Conservation (phyloP, 345 rosid species). For the Bruguiera parviflora region DNA sequence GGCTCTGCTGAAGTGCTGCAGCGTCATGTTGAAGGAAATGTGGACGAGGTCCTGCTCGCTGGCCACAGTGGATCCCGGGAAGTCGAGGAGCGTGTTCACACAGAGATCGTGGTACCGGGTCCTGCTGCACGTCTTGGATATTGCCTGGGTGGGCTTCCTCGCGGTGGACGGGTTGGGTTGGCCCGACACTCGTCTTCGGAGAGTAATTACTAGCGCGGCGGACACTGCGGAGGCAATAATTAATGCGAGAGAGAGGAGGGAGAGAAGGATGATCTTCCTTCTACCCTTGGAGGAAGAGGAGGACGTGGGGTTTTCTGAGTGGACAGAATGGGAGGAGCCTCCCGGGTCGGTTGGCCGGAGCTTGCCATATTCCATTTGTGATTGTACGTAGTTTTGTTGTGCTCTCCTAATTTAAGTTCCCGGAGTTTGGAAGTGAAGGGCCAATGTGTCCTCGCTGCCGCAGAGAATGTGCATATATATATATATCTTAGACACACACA, state of each 20-base stretch:
- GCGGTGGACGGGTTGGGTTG: not conserved
- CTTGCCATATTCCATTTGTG: constrained; percentile 18
- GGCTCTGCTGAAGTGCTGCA: constrained; percentile 73
- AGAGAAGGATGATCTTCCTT: constrained; percentile 44
- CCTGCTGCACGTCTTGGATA: constrained; percentile 56
- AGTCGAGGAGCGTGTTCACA: constrained; percentile 57
- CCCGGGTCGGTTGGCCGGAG: constrained; percentile 25
- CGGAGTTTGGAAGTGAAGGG: not conserved
- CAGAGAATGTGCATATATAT: no score
- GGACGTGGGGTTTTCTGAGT: constrained; percentile 3
- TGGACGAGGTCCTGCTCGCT: constrained; percentile 68
- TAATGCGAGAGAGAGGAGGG: constrained; percentile 40
- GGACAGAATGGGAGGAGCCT: not conserved
- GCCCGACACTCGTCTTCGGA: constrained; percentile 24
- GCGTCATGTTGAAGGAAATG: constrained; percentile 90
- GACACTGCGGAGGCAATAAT: constrained; percentile 60
- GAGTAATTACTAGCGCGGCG: constrained; percentile 39
- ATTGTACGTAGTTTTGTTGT: not conserved
- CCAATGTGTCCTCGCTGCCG: no score
- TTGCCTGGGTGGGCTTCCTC: constrained; percentile 70
- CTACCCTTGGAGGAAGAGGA: constrained; percentile 11
- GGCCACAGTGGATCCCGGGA: constrained; percentile 64
- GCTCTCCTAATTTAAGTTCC: not conserved
- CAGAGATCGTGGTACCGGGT: constrained; percentile 73
- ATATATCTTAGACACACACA: no score